Evolutionary conservation across 2,329 filamentous ascomycete species (phyloP), one percentile per base, ranked within the genome.

Genomic region (Penicillium brasilianum): DNA sequence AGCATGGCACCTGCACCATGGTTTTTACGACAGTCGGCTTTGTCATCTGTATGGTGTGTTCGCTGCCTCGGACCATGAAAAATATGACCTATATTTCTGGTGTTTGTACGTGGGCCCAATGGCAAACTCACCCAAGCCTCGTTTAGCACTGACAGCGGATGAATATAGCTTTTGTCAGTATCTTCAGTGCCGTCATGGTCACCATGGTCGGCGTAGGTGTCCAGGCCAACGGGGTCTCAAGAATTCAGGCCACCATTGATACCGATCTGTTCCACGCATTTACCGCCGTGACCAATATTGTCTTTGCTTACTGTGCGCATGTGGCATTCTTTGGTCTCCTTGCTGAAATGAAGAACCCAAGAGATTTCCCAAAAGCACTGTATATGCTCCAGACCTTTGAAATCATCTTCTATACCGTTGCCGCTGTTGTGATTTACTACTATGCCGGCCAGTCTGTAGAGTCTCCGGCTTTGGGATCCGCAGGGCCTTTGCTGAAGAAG

Each of bases 321-420:
- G 85, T 88, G n/a, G 87, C 86, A 63, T 90, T 90, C 78, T 90
- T 90, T 74, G 82, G 80, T 69, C 85, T 90, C 71, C 85, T 88
- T 63, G 81, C 83, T 49, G 88, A 91, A 73, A 83, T 91, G 76
- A 82, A 84, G 67, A 77, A 85, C 36, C 87, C 88, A 3, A 74
- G 78, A 46, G 83, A 87, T 61, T 89, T 85, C 72, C 80, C 83
- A 49, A 88, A 88, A 74, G 83, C 88, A 4, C 83, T 92, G 59
- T 80, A 82, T 69, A 73, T 88, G 57, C 82, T 89, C 22, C 87
- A 89, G 72, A 77, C 80, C 22, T 79, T 81, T 55, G 86, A 88
- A 63, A 86, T 85, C 0, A 70, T 77, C 25, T 81, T 91, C 49
- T 92, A 91, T 72, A 81, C 88, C 22, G 70, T 88, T 11, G 87